phyloP scores from a whole-genome alignment of 257 asterid genomes.

The Ilex asprella region DNA sequence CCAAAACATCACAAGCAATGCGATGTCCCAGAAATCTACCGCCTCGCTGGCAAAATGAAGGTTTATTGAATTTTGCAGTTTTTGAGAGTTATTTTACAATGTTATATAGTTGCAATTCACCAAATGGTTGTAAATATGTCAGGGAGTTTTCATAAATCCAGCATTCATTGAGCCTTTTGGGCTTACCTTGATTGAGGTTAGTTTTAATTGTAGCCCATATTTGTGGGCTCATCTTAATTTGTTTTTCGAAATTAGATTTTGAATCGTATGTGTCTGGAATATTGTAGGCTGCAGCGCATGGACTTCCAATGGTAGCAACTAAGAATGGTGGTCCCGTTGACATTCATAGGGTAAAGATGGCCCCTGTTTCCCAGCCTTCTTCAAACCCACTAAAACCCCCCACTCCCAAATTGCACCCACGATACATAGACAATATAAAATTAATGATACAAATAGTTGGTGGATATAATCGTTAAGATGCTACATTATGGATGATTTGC shows the following conservation, averaged over 20 bases:
- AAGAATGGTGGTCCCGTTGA: conserved; percentile 53
- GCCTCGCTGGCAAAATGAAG: conserved; percentile 75
- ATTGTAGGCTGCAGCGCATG: conserved; percentile 48
- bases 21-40: conserved; percentile 80
- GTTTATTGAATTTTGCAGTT: conserved; percentile 19
- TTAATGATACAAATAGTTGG: too few species aligned
- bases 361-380: neutral
- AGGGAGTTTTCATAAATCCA: conserved; percentile 50
- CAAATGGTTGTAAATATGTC: neutral
- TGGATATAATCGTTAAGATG: too few species aligned
- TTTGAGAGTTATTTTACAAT: neutral
- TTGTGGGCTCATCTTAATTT: neutral
- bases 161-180: conserved; percentile 49
- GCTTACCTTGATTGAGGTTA: conserved; percentile 46
- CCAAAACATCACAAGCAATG: conserved; percentile 82
- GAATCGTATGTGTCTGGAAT: neutral
- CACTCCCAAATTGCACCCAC: too few species aligned
- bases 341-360: conserved; percentile 34
- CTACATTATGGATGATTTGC: too few species aligned
- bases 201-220: conserved; percentile 3
- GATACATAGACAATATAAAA: too few species aligned
- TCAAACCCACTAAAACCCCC: neutral
- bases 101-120: neutral
- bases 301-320: conserved; percentile 50
- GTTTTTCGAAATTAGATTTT: neutral